Evolutionary conservation across 257 asterid species (phyloP).

Genomic region (Capsicum pubescens): DNA sequence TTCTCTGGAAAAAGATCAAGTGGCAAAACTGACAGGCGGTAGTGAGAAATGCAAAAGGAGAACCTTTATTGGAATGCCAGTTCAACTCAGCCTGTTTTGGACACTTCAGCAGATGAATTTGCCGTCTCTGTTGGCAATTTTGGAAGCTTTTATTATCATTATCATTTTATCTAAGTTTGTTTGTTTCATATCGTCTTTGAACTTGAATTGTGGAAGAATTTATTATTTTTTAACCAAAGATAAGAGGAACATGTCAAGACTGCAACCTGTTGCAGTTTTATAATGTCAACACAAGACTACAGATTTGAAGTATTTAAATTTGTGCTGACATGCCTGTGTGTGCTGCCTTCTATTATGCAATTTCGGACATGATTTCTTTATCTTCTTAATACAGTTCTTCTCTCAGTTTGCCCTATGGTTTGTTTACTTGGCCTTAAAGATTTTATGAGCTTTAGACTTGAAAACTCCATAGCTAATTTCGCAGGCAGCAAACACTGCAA

Average conservation of each 20-base stretch:
- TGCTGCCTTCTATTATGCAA: too few relatives aligned
- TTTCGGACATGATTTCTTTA: too few relatives aligned
- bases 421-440: too few relatives aligned
- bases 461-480: too few relatives aligned
- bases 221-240: neutral
- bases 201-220: neutral
- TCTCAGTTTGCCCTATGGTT: too few relatives aligned
- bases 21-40: constrained; percentile 91
- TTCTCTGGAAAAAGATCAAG: constrained; percentile 82
- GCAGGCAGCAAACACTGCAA: too few relatives aligned
- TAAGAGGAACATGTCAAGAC: neutral
- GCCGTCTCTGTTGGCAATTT: neutral
- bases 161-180: neutral
- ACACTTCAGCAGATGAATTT: neutral
- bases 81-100: neutral
- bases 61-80: constrained; percentile 4
- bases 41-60: constrained; percentile 19
- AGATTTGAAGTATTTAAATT: neutral
- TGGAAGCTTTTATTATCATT: neutral
- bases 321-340: neutral
- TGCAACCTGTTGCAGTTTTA: constrained; percentile 17
- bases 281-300: neutral
- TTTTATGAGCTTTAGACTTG: too few relatives aligned
- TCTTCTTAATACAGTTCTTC: too few relatives aligned
- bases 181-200: neutral